Percentiles rank a stretch among this genome's conserved stretches.
Evolutionary conservation across 768 basidiomycete genomes (phyloP).

Genomic region (Mrakia hoshinonis): DNA sequence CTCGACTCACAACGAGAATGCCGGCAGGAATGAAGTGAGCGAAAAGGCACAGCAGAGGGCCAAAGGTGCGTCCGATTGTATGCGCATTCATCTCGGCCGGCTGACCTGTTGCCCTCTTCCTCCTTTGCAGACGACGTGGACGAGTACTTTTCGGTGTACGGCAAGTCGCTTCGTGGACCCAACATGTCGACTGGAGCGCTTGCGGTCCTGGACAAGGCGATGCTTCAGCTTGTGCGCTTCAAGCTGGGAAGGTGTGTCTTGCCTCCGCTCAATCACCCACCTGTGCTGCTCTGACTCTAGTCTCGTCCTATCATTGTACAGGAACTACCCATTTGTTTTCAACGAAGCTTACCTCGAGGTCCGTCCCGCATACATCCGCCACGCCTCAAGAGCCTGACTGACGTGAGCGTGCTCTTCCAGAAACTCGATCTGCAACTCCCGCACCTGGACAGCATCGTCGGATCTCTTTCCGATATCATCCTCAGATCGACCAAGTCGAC

Average conservation of each 20-base stretch:
- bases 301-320: not conserved
- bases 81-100: not conserved
- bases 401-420: not conserved
- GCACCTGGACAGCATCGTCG: not conserved
- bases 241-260: not conserved
- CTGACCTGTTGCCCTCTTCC: not conserved
- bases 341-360: constrained; percentile 3
- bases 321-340: constrained; percentile 5
- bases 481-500: not conserved
- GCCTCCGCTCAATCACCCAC: not conserved
- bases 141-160: not conserved
- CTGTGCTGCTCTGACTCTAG: not conserved
- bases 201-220: not conserved
- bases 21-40: not conserved
- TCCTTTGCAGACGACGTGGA: not conserved
- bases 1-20: not conserved
- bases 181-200: not conserved
- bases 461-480: not conserved
- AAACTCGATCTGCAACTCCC: constrained; percentile 2
- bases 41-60: not conserved
- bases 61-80: not conserved
- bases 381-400: not conserved
- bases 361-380: not conserved
- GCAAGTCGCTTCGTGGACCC: not conserved
- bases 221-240: not conserved